A percentile compares a stretch with the other conserved stretches of the same genome.
phyloP scores from a whole-genome alignment of 2,329 filamentous ascomycete genomes.

The Clarireedia monteithiana region DNA sequence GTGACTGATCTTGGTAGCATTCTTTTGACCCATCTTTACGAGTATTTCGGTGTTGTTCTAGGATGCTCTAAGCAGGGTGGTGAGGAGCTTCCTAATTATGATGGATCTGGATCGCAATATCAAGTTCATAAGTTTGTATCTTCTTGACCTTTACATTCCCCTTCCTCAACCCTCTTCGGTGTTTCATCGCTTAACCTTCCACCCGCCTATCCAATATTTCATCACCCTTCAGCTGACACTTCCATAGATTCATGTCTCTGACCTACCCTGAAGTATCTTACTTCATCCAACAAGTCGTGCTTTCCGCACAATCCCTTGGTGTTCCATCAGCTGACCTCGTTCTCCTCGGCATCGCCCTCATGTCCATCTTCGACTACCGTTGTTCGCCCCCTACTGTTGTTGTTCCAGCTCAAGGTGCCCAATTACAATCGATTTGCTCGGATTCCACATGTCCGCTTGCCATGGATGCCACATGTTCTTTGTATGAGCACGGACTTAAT shows the following conservation, averaged over 20 bases:
- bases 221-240: neutral
- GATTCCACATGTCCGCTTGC: conserved; percentile 41
- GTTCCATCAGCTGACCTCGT: conserved; percentile 45
- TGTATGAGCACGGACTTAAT: conserved; percentile 31
- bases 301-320: conserved; percentile 50
- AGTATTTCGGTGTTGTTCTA: conserved; percentile 52
- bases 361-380: conserved; percentile 41
- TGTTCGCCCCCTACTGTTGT: conserved; percentile 41
- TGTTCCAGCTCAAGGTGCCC: conserved; percentile 36
- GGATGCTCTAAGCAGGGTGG: conserved; percentile 45
- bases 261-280: conserved; percentile 43
- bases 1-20: conserved; percentile 23
- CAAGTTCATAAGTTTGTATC: conserved; percentile 40
- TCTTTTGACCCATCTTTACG: conserved; percentile 54
- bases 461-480: conserved; percentile 37
- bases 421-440: conserved; percentile 50
- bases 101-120: conserved; percentile 40
- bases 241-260: conserved; percentile 45
- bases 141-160: neutral
- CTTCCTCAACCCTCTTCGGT: neutral
- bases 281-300: conserved; percentile 51
- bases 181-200: too few relatives aligned
- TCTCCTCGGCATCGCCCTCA: conserved; percentile 41
- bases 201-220: too few relatives aligned
- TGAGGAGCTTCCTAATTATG: conserved; percentile 42